These are phyloP conservation scores for Xylariaceae sp. DNA, from an alignment of 2,329 filamentous ascomycete genomes.

Conservation along the genomic window DNA sequence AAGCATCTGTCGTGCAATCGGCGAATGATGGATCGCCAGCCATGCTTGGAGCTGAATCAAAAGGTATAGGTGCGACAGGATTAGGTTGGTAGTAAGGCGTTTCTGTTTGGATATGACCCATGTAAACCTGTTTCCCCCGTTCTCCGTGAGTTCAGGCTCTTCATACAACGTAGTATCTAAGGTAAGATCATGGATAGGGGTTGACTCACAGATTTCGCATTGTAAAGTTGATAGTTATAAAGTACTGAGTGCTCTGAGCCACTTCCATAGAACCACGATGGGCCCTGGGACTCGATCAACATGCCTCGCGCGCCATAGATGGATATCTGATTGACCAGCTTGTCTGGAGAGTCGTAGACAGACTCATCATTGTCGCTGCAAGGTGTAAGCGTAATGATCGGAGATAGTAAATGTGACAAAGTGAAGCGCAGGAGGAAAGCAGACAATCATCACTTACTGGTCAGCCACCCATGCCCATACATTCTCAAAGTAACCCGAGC, in stretches of 20 bases:
- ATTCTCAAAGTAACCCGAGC: conserved; percentile 58
- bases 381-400: too few species aligned
- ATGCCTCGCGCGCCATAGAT: conserved; percentile 40
- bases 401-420: too few species aligned
- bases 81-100: conserved; percentile 3
- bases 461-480: conserved; percentile 73
- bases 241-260: conserved; percentile 43
- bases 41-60: background rate
- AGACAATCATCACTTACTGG: conserved; percentile 54
- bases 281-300: conserved; percentile 47
- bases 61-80: background rate
- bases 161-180: too few species aligned
- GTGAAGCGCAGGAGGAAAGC: conserved; percentile 11
- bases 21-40: background rate
- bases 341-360: background rate
- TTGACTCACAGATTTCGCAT: conserved; percentile 58
- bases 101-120: conserved; percentile 66
- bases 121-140: conserved; percentile 66
- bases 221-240: conserved; percentile 68
- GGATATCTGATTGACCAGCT: conserved; percentile 34
- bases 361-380: conserved; percentile 2
- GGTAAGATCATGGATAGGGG: background rate
- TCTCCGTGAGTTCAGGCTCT: conserved; percentile 39
- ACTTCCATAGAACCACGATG: conserved; percentile 69
- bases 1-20: background rate